phyloP scores from a whole-genome alignment of 2,329 filamentous ascomycete genomes.

The Nemania sp. region DNA sequence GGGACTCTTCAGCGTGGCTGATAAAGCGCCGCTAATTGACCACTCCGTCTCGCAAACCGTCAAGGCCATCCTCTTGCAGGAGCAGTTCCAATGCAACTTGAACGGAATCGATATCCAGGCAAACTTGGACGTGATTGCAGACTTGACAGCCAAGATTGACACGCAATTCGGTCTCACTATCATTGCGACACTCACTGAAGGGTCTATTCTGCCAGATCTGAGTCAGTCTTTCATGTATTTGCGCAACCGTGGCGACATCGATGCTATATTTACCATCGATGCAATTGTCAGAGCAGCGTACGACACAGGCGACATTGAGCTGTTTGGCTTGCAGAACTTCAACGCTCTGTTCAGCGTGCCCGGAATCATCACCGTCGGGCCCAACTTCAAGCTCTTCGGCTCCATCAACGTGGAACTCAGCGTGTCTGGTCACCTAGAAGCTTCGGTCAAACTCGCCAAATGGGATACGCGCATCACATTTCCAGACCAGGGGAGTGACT shows the following conservation, averaged over 20 bases:
- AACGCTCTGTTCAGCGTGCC: slow-evolving; percentile 39
- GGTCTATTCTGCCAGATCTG: no score
- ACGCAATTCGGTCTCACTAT: no score
- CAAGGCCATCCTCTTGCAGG: no score
- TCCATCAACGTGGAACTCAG: neutral
- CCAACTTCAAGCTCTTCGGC: slow-evolving; percentile 21
- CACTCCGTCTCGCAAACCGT: no score
- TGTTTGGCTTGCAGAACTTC: slow-evolving; percentile 31
- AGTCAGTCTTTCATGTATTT: no score
- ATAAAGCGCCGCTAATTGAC: slow-evolving; percentile 23
- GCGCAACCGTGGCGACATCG: no score
- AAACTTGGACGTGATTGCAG: no score
- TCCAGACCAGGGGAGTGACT: slow-evolving; percentile 7
- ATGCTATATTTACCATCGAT: no score
- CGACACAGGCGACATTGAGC: slow-evolving; percentile 30
- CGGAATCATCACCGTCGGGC: slow-evolving; percentile 41
- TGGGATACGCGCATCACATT: slow-evolving; percentile 7
- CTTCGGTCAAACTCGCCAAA: slow-evolving; percentile 2
- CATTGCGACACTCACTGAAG: no score
- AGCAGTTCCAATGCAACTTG: no score
- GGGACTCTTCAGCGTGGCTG: slow-evolving; percentile 31
- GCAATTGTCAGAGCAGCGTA: slow-evolving; percentile 28
- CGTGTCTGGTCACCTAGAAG: slow-evolving; percentile 1
- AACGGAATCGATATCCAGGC: no score
- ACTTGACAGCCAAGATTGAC: no score